phyloP scores from a whole-genome alignment of 2,329 filamentous ascomycete genomes.

The Paracamarosporium sp. region DNA sequence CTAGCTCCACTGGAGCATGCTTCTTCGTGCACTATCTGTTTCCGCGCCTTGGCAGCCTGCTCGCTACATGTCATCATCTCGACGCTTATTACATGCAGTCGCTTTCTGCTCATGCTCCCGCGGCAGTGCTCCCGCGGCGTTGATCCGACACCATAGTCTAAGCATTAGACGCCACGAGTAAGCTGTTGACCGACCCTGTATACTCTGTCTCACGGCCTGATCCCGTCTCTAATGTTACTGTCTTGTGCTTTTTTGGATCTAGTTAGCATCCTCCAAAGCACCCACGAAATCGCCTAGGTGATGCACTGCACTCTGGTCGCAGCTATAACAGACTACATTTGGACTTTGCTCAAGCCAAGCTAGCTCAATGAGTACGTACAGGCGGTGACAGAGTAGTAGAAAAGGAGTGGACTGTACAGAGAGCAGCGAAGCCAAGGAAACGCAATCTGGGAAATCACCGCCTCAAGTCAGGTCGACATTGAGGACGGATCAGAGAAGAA shows the following conservation, averaged over 20 bases:
- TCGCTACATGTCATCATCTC: constrained; percentile 2
- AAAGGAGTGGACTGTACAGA: not conserved
- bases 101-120: not conserved
- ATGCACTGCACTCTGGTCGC: not conserved
- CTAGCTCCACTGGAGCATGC: not conserved
- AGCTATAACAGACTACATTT: not conserved
- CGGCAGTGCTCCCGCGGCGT: not conserved
- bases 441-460: not conserved
- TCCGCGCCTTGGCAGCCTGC: constrained; percentile 9
- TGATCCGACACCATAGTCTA: not conserved
- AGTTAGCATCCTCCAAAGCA: too few species aligned
- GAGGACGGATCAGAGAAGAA: not conserved
- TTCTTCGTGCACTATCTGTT: not conserved
- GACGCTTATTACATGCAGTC: constrained; percentile 1
- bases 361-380: constrained; percentile 1
- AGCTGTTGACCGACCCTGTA: not conserved
- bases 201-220: not conserved
- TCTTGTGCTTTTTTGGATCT: not conserved
- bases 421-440: not conserved
- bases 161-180: not conserved
- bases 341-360: not conserved
- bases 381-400: not conserved
- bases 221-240: not conserved
- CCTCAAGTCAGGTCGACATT: not conserved
- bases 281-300: not conserved